A percentile compares a stretch with the other conserved stretches of the same genome.
phyloP scores from a whole-genome alignment of 139 green algal genomes.

The Chlorella sp. region DNA sequence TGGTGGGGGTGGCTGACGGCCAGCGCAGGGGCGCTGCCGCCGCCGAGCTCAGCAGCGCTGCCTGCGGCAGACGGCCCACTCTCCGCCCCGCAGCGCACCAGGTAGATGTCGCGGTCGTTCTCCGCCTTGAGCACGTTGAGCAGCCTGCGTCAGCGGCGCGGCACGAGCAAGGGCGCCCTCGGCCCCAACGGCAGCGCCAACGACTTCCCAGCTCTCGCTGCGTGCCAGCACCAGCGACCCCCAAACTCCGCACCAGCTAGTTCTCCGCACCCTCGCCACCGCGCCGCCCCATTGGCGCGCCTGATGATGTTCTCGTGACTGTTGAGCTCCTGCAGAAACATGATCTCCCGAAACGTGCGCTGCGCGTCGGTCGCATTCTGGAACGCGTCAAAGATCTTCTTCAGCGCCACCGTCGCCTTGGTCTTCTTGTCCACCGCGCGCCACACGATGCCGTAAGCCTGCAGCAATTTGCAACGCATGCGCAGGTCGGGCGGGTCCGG shows the following conservation, averaged over 20 bases:
- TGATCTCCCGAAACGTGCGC: conserved; percentile 98
- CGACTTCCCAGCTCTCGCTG: no score
- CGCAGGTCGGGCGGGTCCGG: background rate
- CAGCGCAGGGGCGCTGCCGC: no score
- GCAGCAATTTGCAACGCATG: conserved; percentile 68
- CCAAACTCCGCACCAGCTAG: no score
- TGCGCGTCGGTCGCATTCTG: conserved; percentile 97
- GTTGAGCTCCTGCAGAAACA: conserved; percentile 97
- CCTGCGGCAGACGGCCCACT: no score
- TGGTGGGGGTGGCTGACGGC: no score
- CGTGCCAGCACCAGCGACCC: no score
- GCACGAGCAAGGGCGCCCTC: background rate
- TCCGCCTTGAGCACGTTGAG: conserved; percentile 96
- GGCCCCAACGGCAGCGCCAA: no score
- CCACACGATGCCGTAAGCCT: conserved; percentile 99
- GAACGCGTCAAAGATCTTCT: conserved; percentile 99
- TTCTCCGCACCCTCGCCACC: background rate
- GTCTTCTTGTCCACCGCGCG: conserved; percentile 91
- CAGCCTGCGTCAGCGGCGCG: conserved; percentile 64
- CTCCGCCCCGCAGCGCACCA: no score
- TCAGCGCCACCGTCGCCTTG: conserved; percentile 83
- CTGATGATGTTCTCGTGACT: conserved; percentile 95
- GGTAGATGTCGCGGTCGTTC: conserved; percentile 76
- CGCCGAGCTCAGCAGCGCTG: no score
- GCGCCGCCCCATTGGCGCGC: conserved; percentile 30